Evolutionary conservation across 2,329 filamentous ascomycete species (phyloP).

Genomic region (Apiospora malaysiana): DNA sequence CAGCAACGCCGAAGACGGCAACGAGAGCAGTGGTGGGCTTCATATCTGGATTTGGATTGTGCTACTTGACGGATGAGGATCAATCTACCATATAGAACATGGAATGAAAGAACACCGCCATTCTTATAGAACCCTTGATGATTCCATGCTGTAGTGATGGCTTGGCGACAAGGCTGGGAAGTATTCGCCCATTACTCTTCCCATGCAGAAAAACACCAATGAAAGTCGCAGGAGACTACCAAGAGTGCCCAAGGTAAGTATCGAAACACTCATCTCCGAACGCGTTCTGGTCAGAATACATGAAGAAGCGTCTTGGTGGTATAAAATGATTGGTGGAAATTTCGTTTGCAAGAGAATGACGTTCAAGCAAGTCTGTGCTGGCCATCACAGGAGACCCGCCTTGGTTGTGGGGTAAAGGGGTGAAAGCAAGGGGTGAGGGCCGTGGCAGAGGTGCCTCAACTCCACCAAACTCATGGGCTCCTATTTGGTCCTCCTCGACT

Average conservation of each 20-base stretch:
- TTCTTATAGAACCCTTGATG: background rate
- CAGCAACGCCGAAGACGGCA: constrained; percentile 30
- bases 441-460: background rate
- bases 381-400: background rate
- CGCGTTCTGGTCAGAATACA: background rate
- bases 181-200: background rate
- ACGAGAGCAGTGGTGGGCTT: constrained; percentile 31
- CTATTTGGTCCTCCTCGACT: background rate
- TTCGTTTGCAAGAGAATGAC: background rate
- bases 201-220: background rate
- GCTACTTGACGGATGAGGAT: background rate
- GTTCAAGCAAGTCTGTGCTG: constrained; percentile 3
- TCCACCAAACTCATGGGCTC: background rate
- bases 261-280: background rate
- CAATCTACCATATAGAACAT: background rate
- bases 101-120: background rate
- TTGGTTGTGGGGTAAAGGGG: background rate
- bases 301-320: constrained; percentile 4
- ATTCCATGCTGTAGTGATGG: background rate
- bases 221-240: background rate
- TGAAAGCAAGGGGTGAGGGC: background rate
- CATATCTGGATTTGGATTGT: constrained; percentile 25
- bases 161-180: background rate
- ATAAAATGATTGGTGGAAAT: constrained; percentile 18
- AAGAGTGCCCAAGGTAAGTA: background rate